A percentile compares a stretch with the other conserved stretches of the same genome.
phyloP scores from a whole-genome alignment of 2,329 filamentous ascomycete species.

The Cordyceps pruinosa region DNA sequence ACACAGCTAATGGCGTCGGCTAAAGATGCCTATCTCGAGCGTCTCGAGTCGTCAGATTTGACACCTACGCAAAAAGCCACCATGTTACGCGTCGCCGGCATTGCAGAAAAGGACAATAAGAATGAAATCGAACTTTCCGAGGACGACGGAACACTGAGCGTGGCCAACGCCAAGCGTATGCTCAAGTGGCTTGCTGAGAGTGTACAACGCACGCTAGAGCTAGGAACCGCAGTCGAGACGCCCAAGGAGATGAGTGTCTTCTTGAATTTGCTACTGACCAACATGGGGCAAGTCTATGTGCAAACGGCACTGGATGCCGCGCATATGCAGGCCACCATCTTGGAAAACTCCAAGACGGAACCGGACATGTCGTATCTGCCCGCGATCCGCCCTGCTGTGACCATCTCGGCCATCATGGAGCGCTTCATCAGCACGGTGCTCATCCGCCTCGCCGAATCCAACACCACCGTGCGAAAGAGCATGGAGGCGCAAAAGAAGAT shows the following conservation, averaged over 20 bases:
- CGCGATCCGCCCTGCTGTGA: conserved; percentile 72
- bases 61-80: conserved; percentile 83
- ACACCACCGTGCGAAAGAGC: conserved; percentile 80
- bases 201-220: conserved; percentile 81
- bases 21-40: conserved; percentile 84
- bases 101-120: conserved; percentile 69
- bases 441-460: conserved; percentile 79
- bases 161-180: conserved; percentile 94
- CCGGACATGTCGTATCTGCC: conserved; percentile 82
- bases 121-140: conserved; percentile 88
- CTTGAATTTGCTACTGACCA: conserved; percentile 73
- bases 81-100: conserved; percentile 80
- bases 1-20: conserved; percentile 83
- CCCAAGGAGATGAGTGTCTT: conserved; percentile 88
- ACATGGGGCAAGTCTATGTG: conserved; percentile 78
- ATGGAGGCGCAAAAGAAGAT: conserved; percentile 77
- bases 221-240: conserved; percentile 81
- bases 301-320: conserved; percentile 63
- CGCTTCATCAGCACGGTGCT: conserved; percentile 87
- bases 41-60: conserved; percentile 81
- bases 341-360: conserved; percentile 74
- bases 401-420: conserved; percentile 86
- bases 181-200: conserved; percentile 95
- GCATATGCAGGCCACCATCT: conserved; percentile 63
- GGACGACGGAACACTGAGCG: conserved; percentile 75